phyloP scores from a whole-genome alignment of 2,329 filamentous ascomycete genomes.

The Curvularia sp. region DNA sequence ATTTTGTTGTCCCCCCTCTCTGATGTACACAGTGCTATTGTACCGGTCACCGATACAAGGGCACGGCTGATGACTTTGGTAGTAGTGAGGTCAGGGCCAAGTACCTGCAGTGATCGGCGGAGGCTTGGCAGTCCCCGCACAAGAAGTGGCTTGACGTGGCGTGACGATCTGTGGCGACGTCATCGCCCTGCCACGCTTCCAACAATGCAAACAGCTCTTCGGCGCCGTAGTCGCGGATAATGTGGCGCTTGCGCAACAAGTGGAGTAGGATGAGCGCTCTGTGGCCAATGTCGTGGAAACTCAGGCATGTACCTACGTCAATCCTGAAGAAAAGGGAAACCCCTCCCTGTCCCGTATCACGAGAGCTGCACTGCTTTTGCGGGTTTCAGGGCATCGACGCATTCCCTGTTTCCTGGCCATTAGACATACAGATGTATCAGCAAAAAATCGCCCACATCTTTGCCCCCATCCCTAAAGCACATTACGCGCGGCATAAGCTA shows the following conservation, averaged over 20 bases:
- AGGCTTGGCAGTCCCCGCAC: conserved; percentile 26
- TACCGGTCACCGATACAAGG: neutral
- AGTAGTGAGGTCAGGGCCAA: no score
- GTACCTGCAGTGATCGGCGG: conserved; percentile 3
- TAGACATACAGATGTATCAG: neutral
- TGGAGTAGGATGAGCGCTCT: conserved; percentile 22
- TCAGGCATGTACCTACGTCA: conserved; percentile 33
- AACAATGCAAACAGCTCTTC: conserved; percentile 28
- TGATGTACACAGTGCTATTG: neutral
- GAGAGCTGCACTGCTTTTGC: conserved; percentile 15
- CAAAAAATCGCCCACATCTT: neutral
- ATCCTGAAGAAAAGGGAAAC: conserved; percentile 24
- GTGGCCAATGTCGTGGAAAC: conserved; percentile 14
- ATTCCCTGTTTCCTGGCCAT: conserved; percentile 24
- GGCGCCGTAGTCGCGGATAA: conserved; percentile 26
- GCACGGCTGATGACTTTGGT: neutral
- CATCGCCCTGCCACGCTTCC: conserved; percentile 25
- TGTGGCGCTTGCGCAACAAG: conserved; percentile 21
- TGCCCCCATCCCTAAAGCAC: conserved; percentile 7
- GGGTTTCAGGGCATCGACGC: conserved; percentile 13
- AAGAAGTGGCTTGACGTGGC: conserved; percentile 19
- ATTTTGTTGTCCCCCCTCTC: neutral
- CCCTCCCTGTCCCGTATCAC: conserved; percentile 17
- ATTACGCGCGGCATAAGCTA: conserved; percentile 4
- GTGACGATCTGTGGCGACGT: conserved; percentile 31